Base-by-base conservation (phyloP, 1,284 basidiomycete genomes). In the Fomes fomentarius region DNA sequence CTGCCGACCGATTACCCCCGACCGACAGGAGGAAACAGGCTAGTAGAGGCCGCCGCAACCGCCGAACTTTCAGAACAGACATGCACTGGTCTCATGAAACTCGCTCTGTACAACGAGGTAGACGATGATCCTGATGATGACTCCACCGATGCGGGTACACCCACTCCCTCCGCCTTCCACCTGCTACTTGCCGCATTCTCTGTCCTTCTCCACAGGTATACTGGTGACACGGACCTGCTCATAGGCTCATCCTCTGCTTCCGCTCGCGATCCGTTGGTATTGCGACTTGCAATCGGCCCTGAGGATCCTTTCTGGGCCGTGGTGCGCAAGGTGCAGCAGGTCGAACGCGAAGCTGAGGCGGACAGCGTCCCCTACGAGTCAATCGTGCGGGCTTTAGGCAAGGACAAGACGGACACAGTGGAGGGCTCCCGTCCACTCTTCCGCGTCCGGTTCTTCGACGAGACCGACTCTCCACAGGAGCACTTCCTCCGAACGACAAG, bases 1-100 rank as follows among this genome's bases (percentile, higher is more conserved):
- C 78, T 99, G 17, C 96, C 97, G 1, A 98, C 96, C 0, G 97
- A 99, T 74, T 99, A 98, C 70, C 96, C 97, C 2, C 79, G 96
- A 53, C 91, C 94, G 14, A 75, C 86, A 12, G 87, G 85, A 14
- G 75, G 83, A 12, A 82, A 85, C 69, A 89, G 84, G 66, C 76
- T 90, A 41, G 87, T 94, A 68, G 94, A 94, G 70, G 89, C 93
- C 24, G 87, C 83, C 24, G 84, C 90, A 70, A 71, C 79, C 22
- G 78, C 84, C 39, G 76, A 87, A 68, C 76, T 92, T 64, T 77
- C 89, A 54, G 80, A 84, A 63, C 82, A 86, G 62, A 82, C 87
- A n/a, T 86, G 85, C 10, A 74, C 84, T 26, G 79, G 84, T 64
- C 76, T 91, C 31, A 76, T 91, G 52, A 93, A 93, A 62, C 84